Evolutionary conservation across 2,329 filamentous ascomycete genomes (phyloP), one percentile per base, ranked within the genome.

Genomic region (Phoma sp.): DNA sequence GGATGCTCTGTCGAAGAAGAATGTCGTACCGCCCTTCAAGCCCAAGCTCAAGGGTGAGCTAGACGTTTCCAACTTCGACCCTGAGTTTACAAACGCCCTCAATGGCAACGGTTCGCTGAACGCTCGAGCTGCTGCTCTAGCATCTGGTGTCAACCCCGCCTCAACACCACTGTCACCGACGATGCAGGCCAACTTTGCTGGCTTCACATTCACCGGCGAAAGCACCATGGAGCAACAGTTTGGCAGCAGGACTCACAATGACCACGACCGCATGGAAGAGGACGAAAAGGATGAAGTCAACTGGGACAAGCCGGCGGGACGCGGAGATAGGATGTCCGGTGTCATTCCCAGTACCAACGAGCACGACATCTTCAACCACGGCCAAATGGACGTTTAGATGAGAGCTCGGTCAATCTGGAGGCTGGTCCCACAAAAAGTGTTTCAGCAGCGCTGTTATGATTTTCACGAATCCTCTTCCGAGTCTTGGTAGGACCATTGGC

Each of bases 141-240:
- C 94, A 15, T 88, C 88, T 53, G 93, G 93, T 33, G 78, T 84
- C 41, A 91, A 95, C 71, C 88, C 91, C 6, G 91, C 92, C 7
- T 96, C 91, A 13, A 99, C 95, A 0, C 95, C 95, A 0, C 81
- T 99, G 22, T 96, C 92, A 13, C 95, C 95, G 0, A 96, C 92
- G 2, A 93, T 97, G 78, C 95, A 99, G 77, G 95, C 94, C 60
- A 97, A 98, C 72, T 99, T 99, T 81, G 91, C 95, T 70, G 95
- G 95, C 31, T 99, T 99, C 77, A 99, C 95, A 0, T 99, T 96
- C 74, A 95, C 98, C n/a, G 95, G 98, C 68, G 94, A 98, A 78
- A 97, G 91, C 70, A 91, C 91, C 2, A 88, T 99, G 51, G 93
- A 98, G 47, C 91, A 94, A 60, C 88, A 95, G 63, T 92, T 91